Conservation (phyloP, 2,329 filamentous ascomycete genomes). For the Fusarium keratoplasticum region DNA sequence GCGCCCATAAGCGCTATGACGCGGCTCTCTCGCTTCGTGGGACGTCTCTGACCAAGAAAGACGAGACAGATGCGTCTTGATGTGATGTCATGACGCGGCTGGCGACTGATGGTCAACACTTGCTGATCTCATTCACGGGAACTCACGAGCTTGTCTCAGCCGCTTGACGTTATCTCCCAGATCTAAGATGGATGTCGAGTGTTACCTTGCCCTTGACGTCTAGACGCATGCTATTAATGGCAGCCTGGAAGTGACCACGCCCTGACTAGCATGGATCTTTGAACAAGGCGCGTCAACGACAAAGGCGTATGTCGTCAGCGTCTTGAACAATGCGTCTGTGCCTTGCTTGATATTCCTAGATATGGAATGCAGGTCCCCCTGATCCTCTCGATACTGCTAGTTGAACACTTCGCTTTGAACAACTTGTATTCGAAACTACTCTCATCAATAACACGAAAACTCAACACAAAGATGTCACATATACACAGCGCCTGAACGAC, state of each 20-base stretch:
- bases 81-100: conserved; percentile 29
- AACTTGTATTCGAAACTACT: neutral
- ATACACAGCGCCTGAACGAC: neutral
- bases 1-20: conserved; percentile 19
- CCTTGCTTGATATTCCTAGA: neutral
- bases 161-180: conserved; percentile 16
- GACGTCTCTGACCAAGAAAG: neutral
- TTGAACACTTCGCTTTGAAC: neutral
- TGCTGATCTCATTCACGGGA: conserved; percentile 11
- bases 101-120: conserved; percentile 9
- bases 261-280: conserved; percentile 4
- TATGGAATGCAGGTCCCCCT: neutral
- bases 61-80: neutral
- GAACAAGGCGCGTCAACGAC: neutral
- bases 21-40: conserved; percentile 1
- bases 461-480: neutral
- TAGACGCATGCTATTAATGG: conserved; percentile 16
- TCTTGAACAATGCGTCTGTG: neutral
- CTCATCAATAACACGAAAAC: neutral
- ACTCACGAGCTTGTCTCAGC: conserved; percentile 12
- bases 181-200: conserved; percentile 15
- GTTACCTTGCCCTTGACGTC: conserved; percentile 13
- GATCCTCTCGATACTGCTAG: neutral
- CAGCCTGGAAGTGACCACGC: neutral
- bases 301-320: neutral